Evolutionary conservation across 768 basidiomycete genomes (phyloP), one percentile per base, ranked within the genome.

Genomic region (Coprinopsis sp.): DNA sequence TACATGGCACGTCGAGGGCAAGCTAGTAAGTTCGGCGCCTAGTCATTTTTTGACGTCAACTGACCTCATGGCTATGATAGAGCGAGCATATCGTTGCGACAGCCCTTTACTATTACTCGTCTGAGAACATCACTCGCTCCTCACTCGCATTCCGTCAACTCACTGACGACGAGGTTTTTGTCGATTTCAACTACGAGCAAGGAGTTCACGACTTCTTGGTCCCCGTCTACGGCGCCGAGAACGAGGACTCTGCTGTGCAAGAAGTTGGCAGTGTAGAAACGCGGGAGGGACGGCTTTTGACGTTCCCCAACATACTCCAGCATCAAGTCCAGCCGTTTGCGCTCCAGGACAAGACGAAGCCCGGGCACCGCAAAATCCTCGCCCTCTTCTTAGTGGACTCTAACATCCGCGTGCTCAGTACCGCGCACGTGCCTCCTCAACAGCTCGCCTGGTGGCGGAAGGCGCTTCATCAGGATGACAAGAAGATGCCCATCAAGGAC

Each of bases 311-410:
- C 52, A 49, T 66, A 22, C 61, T 64, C 14, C 69, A 71, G 48
- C 68, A 71, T 51, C 56, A 55, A 25, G 63, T 71, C 2, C 49
- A 55, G 27, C 59, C 68, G 4, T 72, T 69, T 52, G 45, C 51
- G 21, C 63, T 73, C 16, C 48, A 38, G 2, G 67, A 73, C 51
- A 52, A 51, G 0, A 60, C 61, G 13, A 64, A 63, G 41, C 66
- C 64, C 3, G 73, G 70, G 3, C 58, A 68, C 44, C 58, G 69
- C 37, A 74, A 69, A 52, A 66, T 74, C 16, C 51, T 73, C 11
- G 65, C 62, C 1, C 54, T 73, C 10, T 69, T 67, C 54, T 61
- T 72, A 23, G 62, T 70, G 39, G 67, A 72, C 44, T 63, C 64
- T 1, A 52, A 59, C 33, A 33, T 52, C 29, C 48, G 45, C 22